Conservation (phyloP, 495 filamentous ascomycete species). For the Xylaria cubensis region DNA sequence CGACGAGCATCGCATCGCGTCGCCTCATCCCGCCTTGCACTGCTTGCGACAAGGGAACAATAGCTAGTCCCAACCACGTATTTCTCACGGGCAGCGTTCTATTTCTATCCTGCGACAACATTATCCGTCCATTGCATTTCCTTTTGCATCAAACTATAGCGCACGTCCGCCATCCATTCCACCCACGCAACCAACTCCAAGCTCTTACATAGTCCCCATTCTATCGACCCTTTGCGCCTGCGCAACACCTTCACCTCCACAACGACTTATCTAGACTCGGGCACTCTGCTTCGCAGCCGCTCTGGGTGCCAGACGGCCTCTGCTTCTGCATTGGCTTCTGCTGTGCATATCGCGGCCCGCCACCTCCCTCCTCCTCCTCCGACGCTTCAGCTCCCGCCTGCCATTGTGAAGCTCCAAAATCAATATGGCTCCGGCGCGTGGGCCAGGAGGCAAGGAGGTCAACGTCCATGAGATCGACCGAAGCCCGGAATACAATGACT, state of each 20-base stretch:
- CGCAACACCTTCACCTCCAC: not conserved
- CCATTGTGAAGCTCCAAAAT: conserved; percentile 10
- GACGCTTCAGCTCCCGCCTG: not conserved
- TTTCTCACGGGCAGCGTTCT: not conserved
- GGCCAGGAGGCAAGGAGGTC: conserved; percentile 35
- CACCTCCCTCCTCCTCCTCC: not conserved
- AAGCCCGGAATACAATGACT: conserved; percentile 70
- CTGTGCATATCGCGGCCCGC: not conserved
- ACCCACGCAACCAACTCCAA: not conserved
- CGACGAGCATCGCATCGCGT: conserved; percentile 29
- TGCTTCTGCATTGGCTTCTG: conserved; percentile 24
- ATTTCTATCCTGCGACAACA: not conserved
- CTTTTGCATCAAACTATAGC: not conserved
- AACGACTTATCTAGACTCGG: not conserved
- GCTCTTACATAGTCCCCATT: not conserved
- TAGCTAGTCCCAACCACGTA: not conserved
- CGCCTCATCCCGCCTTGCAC: conserved; percentile 11
- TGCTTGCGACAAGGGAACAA: not conserved
- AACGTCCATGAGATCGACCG: conserved; percentile 49
- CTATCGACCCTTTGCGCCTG: not conserved
- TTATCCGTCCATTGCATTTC: not conserved
- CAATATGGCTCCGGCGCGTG: conserved; percentile 38
- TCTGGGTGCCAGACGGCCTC: conserved; percentile 10
- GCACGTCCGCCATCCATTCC: not conserved
- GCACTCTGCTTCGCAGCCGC: not conserved